Base-by-base conservation (phyloP, 768 basidiomycete genomes). In the Lactarius pseudohatsudake region DNA sequence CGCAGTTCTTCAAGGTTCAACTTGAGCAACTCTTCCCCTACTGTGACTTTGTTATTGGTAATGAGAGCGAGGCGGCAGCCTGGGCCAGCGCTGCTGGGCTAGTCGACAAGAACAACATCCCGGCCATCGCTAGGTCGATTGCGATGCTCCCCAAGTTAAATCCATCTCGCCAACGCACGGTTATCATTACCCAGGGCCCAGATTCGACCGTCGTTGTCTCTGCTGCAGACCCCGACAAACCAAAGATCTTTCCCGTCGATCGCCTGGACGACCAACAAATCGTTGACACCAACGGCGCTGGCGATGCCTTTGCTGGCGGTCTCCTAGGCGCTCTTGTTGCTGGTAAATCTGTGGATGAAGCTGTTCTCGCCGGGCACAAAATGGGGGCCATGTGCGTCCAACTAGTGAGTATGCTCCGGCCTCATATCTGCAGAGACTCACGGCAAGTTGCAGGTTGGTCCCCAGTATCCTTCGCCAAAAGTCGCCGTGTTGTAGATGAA, bases 271-370 rank as follows among this genome's bases (percentile, higher is more conserved):
- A 83, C 62, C 82, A 80, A 47, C 72, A 88, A 76, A 95, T 97
- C 71, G 89, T 97, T 65, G 97, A 99, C 76, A 98, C 97, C 57
- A 99, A 99, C 77, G 97, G 93, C 60, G 97, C 97, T 26, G 97
- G 97, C 53, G 96, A 99, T 76, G 94, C 93, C 53, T 98, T 99
- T 72, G 94, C 95, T 30, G 97, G 96, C 65, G 97, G 92, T 45
- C 96, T 98, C 84, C 78, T 98, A 61, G 97, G 93, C 59, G 96
- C 90, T 1, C 81, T 85, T 64, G 87, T 92, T 60, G 76, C 84
- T 41, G 95, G 94, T 15, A 97, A 93, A 83, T 78, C 74, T 34
- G 73, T 93, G 34, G 87, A 90, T 22, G 88, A 94, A 76, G 83
- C 83, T 57, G 84, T 99, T 66, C 86, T 90, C 78, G 86, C 84